These are phyloP conservation scores for Aureobasidium sp. DNA, from an alignment of 2,329 filamentous ascomycete species.

Conservation along the genomic window DNA sequence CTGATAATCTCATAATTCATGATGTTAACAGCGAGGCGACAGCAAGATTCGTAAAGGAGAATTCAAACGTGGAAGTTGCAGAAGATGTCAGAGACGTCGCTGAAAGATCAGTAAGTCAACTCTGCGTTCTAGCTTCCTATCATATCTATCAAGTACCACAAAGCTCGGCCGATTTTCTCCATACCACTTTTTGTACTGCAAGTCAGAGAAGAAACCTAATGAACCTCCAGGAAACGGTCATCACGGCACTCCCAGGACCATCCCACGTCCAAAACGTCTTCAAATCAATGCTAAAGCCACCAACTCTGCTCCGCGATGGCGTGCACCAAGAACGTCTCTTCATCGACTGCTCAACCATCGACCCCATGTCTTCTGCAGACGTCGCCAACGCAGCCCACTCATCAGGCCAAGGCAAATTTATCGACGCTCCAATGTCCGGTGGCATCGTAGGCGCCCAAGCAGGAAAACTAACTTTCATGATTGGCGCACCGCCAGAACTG, in stretches of 20 bases:
- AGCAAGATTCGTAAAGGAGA: conserved; percentile 51
- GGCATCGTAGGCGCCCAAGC: conserved; percentile 86
- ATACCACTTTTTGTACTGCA: background rate
- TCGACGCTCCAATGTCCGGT: conserved; percentile 95
- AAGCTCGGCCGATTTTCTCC: background rate
- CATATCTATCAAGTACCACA: too few species aligned
- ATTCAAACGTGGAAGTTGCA: conserved; percentile 48
- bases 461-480: conserved; percentile 91
- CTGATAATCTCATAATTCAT: conserved; percentile 57
- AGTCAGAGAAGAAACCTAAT: background rate
- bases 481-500: conserved; percentile 59
- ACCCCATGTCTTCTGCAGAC: conserved; percentile 72
- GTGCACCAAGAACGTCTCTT: conserved; percentile 62
- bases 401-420: conserved; percentile 65
- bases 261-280: conserved; percentile 82
- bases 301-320: conserved; percentile 43
- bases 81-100: conserved; percentile 54
- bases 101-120: conserved; percentile 55
- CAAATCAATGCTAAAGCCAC: conserved; percentile 60
- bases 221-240: conserved; percentile 62
- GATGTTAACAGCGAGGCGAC: conserved; percentile 56
- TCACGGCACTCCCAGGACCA: conserved; percentile 85
- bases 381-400: conserved; percentile 65
- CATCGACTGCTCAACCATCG: conserved; percentile 95
- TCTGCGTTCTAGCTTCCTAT: background rate